Percentiles rank a stretch among this genome's conserved stretches.
Evolutionary conservation across 2,329 filamentous ascomycete species (phyloP).

Genomic region (Coleophoma eucalyptorum): DNA sequence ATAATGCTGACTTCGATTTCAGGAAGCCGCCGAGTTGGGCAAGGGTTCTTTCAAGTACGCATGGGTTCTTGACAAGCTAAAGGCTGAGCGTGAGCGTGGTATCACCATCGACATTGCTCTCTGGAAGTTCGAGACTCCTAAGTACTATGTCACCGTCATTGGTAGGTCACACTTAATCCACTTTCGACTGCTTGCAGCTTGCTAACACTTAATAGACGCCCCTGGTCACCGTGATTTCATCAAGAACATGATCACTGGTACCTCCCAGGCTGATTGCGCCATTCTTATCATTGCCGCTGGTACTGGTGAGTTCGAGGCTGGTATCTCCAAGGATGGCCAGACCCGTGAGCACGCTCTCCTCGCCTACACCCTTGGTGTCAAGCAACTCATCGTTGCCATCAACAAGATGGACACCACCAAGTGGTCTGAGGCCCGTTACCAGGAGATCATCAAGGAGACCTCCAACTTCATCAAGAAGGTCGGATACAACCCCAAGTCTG

Average conservation of each 20-base stretch:
- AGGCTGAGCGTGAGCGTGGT: constrained; percentile 99
- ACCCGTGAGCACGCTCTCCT: constrained; percentile 99
- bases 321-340: constrained; percentile 99
- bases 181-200: not conserved
- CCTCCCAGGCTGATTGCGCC: constrained; percentile 99
- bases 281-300: constrained; percentile 99
- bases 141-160: constrained; percentile 98
- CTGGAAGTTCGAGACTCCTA: constrained; percentile 99
- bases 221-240: constrained; percentile 99
- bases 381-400: constrained; percentile 99
- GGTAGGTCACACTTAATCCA: constrained; percentile 48
- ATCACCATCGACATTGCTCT: constrained; percentile 99
- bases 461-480: constrained; percentile 99
- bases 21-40: constrained; percentile 98
- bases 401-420: constrained; percentile 99
- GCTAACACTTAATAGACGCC: constrained; percentile 59
- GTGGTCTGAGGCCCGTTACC: constrained; percentile 94
- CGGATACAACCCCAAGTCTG: constrained; percentile 99
- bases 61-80: constrained; percentile 99
- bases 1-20: constrained; percentile 23
- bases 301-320: constrained; percentile 99
- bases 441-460: constrained; percentile 99
- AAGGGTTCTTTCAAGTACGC: constrained; percentile 99
- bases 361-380: constrained; percentile 99
- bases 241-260: constrained; percentile 99